Evolutionary conservation across 73 alveolate species (phyloP).

Genomic region (Tetrahymena malaccensis): DNA sequence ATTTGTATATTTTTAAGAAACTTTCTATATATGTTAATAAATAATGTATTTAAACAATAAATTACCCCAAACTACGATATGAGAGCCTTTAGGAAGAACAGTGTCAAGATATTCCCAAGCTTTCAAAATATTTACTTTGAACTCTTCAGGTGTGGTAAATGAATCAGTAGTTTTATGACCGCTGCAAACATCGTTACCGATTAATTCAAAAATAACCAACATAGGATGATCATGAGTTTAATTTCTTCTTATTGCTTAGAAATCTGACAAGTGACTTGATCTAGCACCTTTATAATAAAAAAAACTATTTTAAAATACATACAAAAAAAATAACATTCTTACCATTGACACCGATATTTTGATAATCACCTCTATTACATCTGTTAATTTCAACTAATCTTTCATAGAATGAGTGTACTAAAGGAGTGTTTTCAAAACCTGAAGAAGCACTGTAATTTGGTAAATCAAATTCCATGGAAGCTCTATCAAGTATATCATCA

Average conservation of each 20-base stretch:
- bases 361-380: not conserved
- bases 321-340: not conserved
- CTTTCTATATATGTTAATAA: not conserved
- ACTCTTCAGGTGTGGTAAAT: not conserved
- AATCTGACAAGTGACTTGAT: not conserved
- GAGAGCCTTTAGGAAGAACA: slow-evolving; percentile 7
- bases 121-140: not conserved
- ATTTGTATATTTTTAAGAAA: not conserved
- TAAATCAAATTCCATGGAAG: not conserved
- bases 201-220: not conserved
- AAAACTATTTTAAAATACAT: not conserved
- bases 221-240: not conserved
- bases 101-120: not conserved
- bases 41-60: not conserved
- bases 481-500: not conserved
- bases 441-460: not conserved
- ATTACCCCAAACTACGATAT: slow-evolving; percentile 1
- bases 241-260: not conserved
- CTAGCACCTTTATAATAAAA: not conserved
- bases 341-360: slow-evolving; percentile 9
- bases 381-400: not conserved
- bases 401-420: not conserved
- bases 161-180: not conserved
- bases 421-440: not conserved
- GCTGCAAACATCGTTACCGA: slow-evolving; percentile 20